These are phyloP conservation scores for Cerrena zonata DNA, from an alignment of 1,284 basidiomycete species.

Conservation along the genomic window DNA sequence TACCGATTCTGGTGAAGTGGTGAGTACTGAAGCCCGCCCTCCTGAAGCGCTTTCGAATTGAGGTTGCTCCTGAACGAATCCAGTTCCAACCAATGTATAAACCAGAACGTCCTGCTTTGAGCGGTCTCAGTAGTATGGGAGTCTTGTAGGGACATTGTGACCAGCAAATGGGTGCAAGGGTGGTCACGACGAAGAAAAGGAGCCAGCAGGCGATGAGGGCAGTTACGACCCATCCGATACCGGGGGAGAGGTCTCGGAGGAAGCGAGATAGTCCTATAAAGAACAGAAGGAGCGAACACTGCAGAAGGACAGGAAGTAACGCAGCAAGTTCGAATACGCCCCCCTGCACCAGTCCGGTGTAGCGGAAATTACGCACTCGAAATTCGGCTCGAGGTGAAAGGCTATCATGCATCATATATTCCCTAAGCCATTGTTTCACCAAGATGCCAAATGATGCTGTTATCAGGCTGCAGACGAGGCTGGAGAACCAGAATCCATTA, in stretches of 20 bases:
- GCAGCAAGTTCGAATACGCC: constrained; percentile 7
- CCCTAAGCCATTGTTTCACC: constrained; percentile 11
- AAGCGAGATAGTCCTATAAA: constrained; percentile 6
- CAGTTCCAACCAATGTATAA: not conserved
- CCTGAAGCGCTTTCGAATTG: not conserved
- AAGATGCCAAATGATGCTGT: constrained; percentile 7
- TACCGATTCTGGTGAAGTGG: not conserved
- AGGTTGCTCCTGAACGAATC: not conserved
- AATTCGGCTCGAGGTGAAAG: constrained; percentile 2
- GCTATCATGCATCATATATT: constrained; percentile 5
- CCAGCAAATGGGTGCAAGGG: not conserved
- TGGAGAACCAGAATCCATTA: constrained; percentile 8
- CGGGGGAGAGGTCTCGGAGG: not conserved
- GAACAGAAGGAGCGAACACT: constrained; percentile 9
- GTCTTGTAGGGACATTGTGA: not conserved
- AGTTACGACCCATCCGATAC: not conserved
- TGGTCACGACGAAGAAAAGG: not conserved
- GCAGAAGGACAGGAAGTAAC: constrained; percentile 7
- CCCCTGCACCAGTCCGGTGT: not conserved
- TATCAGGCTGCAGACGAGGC: constrained; percentile 7
- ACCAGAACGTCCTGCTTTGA: not conserved
- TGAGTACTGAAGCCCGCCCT: too few relatives aligned
- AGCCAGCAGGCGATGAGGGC: constrained; percentile 1
- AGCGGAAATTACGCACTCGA: constrained; percentile 2
- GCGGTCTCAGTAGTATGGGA: not conserved